phyloP scores from a whole-genome alignment of 106 monocot genomes.

The Phalaenopsis equestris region DNA sequence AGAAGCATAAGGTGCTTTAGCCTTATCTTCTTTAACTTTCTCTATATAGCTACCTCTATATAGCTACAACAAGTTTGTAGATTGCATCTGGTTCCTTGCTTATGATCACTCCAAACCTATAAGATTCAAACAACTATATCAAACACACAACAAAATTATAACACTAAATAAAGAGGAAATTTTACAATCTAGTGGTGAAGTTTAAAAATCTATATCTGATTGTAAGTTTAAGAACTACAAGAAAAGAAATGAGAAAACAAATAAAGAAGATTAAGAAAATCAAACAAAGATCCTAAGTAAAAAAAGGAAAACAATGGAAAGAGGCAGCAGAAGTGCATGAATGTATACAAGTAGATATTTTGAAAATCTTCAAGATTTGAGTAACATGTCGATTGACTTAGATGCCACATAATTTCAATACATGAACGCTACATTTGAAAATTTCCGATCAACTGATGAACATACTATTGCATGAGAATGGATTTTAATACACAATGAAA shows the following conservation, averaged over 20 bases:
- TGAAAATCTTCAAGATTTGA: not conserved
- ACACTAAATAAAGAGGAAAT: not conserved
- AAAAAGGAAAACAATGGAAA: not conserved
- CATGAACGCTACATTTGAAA: not conserved
- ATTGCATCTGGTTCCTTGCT: not conserved
- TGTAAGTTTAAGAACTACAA: not conserved
- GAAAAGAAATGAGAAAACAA: not conserved
- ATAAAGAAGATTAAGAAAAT: not conserved
- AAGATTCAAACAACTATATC: not conserved
- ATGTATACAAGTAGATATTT: not conserved
- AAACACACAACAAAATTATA: not conserved
- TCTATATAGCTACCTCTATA: not conserved
- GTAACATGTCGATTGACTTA: not conserved
- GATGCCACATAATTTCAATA: not conserved
- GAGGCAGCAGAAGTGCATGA: not conserved
- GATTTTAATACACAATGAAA: not conserved
- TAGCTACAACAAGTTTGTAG: not conserved
- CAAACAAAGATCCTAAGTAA: not conserved
- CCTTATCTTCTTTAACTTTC: not conserved
- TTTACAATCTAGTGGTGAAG: not conserved
- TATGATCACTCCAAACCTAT: not conserved
- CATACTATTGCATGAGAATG: not conserved
- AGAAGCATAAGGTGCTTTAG: not conserved
- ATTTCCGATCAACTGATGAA: not conserved
- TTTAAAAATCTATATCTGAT: not conserved